These are phyloP conservation scores for Emmonsiellopsis sp. DNA, from an alignment of 2,329 filamentous ascomycete species.

Conservation along the genomic window DNA sequence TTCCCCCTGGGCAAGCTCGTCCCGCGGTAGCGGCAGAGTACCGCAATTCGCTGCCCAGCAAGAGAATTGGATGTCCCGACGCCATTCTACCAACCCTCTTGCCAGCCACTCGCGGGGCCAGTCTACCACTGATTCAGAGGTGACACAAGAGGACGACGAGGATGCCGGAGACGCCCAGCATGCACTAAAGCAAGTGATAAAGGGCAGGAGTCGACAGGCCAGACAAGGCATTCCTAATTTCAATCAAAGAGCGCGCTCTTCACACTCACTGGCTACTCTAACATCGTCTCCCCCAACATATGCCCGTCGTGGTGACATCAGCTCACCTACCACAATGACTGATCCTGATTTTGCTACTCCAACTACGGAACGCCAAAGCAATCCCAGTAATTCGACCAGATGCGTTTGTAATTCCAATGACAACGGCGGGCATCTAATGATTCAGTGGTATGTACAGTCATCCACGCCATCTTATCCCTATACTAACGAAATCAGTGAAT, in stretches of 20 bases:
- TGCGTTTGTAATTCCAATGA: conserved; percentile 50
- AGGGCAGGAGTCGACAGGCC: conserved; percentile 15
- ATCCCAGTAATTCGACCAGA: conserved; percentile 45
- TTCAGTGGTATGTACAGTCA: conserved; percentile 43
- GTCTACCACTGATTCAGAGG: conserved; percentile 16
- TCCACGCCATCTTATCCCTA: background rate
- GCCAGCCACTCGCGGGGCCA: conserved; percentile 15
- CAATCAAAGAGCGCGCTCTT: conserved; percentile 19
- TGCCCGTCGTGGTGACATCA: conserved; percentile 28
- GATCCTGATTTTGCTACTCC: conserved; percentile 44
- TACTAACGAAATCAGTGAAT: conserved; percentile 36
- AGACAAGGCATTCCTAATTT: conserved; percentile 22
- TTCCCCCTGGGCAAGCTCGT: conserved; percentile 33
- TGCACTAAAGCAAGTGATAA: conserved; percentile 38
- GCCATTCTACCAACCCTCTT: conserved; percentile 18
- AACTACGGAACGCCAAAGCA: conserved; percentile 44
- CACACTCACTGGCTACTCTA: conserved; percentile 22
- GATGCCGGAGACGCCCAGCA: conserved; percentile 37
- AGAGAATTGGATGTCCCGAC: conserved; percentile 26
- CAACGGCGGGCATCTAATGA: conserved; percentile 47
- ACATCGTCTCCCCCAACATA: conserved; percentile 37
- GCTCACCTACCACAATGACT: conserved; percentile 43
- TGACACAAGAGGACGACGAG: conserved; percentile 17
- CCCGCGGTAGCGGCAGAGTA: conserved; percentile 18
- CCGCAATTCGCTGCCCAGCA: conserved; percentile 16